Percentiles rank a stretch among this genome's conserved stretches.
phyloP scores from a whole-genome alignment of 345 rosid genomes.

The Eucalyptus regnans region DNA sequence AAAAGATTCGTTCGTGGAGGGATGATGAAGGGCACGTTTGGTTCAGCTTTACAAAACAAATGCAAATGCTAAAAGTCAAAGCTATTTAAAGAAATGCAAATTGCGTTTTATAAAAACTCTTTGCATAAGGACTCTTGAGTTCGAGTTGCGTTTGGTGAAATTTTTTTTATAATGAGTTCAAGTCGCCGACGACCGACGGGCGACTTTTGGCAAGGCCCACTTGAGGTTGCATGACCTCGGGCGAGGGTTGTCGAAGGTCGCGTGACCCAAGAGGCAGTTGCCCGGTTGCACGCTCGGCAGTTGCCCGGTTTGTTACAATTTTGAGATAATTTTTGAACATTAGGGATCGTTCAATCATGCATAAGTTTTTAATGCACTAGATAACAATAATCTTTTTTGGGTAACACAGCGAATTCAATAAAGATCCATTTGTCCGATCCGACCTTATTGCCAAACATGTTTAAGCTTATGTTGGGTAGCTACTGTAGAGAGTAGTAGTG shows the following conservation, averaged over 20 bases:
- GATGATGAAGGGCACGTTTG: neutral
- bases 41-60: fast-evolving
- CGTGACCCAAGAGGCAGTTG: no score
- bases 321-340: neutral
- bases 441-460: neutral
- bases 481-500: neutral
- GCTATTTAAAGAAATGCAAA: no score
- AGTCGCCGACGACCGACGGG: fast-evolving
- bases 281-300: no score
- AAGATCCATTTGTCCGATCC: neutral
- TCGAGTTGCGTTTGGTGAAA: no score
- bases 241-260: fast-evolving
- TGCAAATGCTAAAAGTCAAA: no score
- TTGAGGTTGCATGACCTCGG: no score
- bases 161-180: no score
- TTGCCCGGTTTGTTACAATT: neutral
- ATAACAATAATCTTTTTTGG: neutral
- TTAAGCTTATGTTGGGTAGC: neutral
- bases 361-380: neutral
- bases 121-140: no score
- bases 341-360: neutral
- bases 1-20: neutral
- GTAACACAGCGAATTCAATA: fast-evolving
- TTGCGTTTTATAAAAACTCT: no score
- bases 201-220: no score